Evolutionary conservation across 2,329 filamentous ascomycete genomes (phyloP).

Genomic region (Atkinsonella hypoxylon): DNA sequence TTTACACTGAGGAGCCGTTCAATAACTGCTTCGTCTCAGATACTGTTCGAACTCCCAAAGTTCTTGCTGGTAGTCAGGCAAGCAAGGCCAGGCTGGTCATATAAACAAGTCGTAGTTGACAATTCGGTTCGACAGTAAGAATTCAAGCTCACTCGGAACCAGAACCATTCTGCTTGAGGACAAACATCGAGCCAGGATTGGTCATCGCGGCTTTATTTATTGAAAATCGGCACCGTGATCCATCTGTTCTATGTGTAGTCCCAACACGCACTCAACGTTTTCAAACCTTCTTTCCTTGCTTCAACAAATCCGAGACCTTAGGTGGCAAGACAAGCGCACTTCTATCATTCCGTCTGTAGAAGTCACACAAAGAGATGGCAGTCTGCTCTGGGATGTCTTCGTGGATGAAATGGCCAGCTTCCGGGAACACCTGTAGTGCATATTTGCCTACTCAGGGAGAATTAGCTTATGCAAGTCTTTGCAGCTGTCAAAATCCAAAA

Average conservation of each 20-base stretch:
- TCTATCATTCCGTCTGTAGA: conserved; percentile 83
- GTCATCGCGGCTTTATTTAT: not conserved
- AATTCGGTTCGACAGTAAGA: no score
- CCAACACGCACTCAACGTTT: not conserved
- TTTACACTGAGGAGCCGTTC: no score
- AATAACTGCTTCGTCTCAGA: no score
- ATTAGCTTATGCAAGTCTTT: not conserved
- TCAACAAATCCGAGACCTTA: conserved; percentile 69
- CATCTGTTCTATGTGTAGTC: not conserved
- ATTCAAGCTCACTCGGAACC: no score
- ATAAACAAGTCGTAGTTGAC: no score
- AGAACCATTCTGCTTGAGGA: not conserved
- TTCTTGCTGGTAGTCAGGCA: no score
- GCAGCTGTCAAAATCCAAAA: not conserved
- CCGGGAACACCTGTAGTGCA: conserved; percentile 84
- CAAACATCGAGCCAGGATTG: not conserved
- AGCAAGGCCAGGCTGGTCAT: no score
- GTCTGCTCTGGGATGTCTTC: conserved; percentile 90
- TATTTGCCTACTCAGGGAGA: conserved; percentile 59
- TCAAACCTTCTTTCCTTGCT: conserved; percentile 48
- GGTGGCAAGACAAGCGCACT: conserved; percentile 76
- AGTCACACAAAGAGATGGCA: conserved; percentile 74
- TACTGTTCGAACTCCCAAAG: no score
- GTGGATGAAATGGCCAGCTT: conserved; percentile 93
- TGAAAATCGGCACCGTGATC: not conserved